Evolutionary conservation across 2,329 filamentous ascomycete species (phyloP), one percentile per base, ranked within the genome.

Genomic region (Niveomyces coronatus): DNA sequence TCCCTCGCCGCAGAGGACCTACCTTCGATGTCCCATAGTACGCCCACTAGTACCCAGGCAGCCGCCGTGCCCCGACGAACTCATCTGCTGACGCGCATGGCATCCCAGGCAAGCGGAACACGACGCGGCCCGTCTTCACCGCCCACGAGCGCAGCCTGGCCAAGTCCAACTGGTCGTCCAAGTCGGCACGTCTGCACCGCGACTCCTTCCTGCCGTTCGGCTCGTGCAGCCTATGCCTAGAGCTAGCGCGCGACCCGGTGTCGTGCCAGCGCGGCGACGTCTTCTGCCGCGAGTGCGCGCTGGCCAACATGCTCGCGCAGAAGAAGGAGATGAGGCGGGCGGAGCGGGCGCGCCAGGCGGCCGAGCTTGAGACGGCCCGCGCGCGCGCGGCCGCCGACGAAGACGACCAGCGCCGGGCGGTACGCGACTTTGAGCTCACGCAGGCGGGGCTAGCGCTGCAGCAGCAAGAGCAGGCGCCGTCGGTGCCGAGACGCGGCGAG

Each of bases 201-300:
- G 91, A 96, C 55, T 91, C 85, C 40, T 96, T 94, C 60, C 76
- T 96, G 9, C 81, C 86, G 5, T 94, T 96, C 57, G 85, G 82
- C 38, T 86, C 82, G 16, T 98, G 89, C 64, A 76, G 81, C 38
- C 71, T 98, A 19, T 98, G 89, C 54, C 79, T 96, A 13, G 76
- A 87, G 43, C 74, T 81, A 7, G 83, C 88, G 15, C 75, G 81
- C 20, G 76, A 86, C 32, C 88, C 91, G 1, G 86, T 95, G 24
- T 79, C 85, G 16, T 96, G 89, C 59, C 67, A 74, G 3, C 74
- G 79, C 46, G 89, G 89, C 44, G 88, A 96, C 58, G 70, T 98
- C 11, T 96, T 96, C 65, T 98, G 89, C 59, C 79, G 86, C 49
- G 91, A 96, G 64, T 98, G 89, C 63, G 88, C 87, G 8, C 75